Evolutionary conservation across 2,329 filamentous ascomycete species (phyloP), one percentile per base, ranked within the genome.

Genomic region (Fusarium multiceps): DNA sequence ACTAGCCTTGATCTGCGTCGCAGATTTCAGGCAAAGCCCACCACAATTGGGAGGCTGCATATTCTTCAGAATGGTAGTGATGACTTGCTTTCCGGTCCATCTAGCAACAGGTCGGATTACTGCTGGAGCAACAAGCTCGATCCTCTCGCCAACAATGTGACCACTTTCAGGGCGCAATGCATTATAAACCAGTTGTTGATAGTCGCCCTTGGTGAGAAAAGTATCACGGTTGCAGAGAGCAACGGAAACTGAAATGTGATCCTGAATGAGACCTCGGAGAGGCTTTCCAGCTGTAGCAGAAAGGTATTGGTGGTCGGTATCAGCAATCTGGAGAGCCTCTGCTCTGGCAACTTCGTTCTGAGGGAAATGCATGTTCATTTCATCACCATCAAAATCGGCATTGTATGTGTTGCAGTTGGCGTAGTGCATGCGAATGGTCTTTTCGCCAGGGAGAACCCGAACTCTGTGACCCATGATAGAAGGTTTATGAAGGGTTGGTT

Each of bases 311-410:
- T 98, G 94, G 78, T 99, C 95, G 4, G 96, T 98, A 78, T 98
- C 95, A 40, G 96, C 96, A 75, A 99, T 91, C 72, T 94, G 93
- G 72, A 97, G 87, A 3, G 96, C 96, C 82, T 99, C 96, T 4
- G 95, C 93, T 73, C 96, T 88, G 18, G 96, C 96, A 70, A 98
- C 86, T 78, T 98, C 97, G 73, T 97, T 98, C 75, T 99, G 96
- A 2, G 96, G 96, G 77, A 99, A 98, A 81, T 99, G 96, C 94
- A 99, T 97, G 80, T 99, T 99, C 96, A 99, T 99, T 81, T 99
- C 96, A 78, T 99, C 96, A 80, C 96, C 96, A 77, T 99, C 97
- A 77, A 99, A 99, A 86, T 99, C 96, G 32, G 96, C 96, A 75
- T 99, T 99, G 85, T 99, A 99, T 1, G 96, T 98, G 77, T 99